Evolutionary conservation across 2,329 filamentous ascomycete species (phyloP).

Genomic region (Zymoseptoria passerinii): DNA sequence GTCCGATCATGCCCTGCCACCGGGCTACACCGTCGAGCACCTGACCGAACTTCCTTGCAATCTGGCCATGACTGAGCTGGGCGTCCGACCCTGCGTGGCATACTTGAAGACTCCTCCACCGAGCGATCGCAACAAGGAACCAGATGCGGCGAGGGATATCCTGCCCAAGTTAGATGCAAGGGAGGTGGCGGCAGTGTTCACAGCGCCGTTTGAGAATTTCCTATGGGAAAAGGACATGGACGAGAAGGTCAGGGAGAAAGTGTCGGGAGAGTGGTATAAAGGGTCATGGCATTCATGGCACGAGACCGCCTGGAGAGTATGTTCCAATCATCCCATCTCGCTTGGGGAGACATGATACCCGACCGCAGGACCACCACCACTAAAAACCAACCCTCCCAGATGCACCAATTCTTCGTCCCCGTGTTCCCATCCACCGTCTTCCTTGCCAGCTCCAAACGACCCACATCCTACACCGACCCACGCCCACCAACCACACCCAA

Average conservation of each 20-base stretch:
- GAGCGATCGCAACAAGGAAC: conserved; percentile 57
- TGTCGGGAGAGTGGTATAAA: conserved; percentile 67
- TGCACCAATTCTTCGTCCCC: conserved; percentile 84
- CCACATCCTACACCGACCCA: conserved; percentile 15
- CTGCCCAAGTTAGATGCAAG: conserved; percentile 70
- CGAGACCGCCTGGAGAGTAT: conserved; percentile 67
- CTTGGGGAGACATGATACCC: neutral
- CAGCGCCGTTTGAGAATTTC: conserved; percentile 79
- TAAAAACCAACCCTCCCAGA: neutral
- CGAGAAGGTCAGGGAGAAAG: conserved; percentile 25
- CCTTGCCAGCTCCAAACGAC: conserved; percentile 17
- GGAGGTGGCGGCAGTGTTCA: conserved; percentile 91
- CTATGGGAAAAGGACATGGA: conserved; percentile 53
- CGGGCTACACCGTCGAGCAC: conserved; percentile 76
- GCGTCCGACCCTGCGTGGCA: conserved; percentile 43
- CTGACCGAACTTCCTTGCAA: conserved; percentile 68
- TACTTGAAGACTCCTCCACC: conserved; percentile 46
- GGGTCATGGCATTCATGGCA: conserved; percentile 77
- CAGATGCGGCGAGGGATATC: conserved; percentile 34
- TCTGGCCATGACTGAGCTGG: conserved; percentile 44
- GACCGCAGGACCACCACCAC: neutral
- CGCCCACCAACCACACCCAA: conserved; percentile 5
- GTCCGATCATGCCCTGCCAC: conserved; percentile 58
- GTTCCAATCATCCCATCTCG: neutral
- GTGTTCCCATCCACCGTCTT: conserved; percentile 59